A percentile compares a stretch with the other conserved stretches of the same genome.
These are phyloP conservation scores for Aspergillus ruber DNA, from an alignment of 2,329 filamentous ascomycete genomes.

Conservation along the genomic window DNA sequence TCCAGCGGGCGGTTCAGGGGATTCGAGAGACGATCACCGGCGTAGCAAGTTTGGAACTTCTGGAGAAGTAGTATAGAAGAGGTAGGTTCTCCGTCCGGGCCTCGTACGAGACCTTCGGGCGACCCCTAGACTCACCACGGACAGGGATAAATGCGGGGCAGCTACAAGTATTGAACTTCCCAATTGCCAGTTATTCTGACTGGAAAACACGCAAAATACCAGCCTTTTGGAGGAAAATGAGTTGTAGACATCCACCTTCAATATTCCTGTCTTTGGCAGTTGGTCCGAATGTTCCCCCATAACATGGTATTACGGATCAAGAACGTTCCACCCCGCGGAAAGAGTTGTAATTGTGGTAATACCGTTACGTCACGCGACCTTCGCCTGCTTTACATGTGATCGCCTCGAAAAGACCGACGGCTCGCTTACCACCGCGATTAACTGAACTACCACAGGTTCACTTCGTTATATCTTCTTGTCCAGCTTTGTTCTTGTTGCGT, in stretches of 20 bases:
- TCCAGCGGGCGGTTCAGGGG: background rate
- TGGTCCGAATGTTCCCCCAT: conserved; percentile 12
- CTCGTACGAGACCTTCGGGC: background rate
- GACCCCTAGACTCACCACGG: background rate
- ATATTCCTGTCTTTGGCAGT: conserved; percentile 8
- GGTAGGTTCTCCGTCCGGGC: background rate
- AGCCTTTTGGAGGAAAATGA: background rate
- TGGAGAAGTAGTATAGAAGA: background rate
- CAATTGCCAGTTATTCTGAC: background rate
- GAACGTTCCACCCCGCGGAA: conserved; percentile 3
- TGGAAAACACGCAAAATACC: background rate
- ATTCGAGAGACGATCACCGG: background rate
- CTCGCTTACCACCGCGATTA: background rate
- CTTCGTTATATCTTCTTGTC: background rate
- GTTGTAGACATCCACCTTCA: background rate
- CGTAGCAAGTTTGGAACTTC: background rate
- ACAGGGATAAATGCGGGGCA: background rate
- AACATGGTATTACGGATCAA: conserved; percentile 4
- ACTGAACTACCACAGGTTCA: background rate
- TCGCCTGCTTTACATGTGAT: conserved; percentile 32
- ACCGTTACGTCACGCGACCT: conserved; percentile 30
- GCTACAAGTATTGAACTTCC: background rate
- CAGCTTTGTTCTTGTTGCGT: background rate
- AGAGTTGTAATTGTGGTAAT: conserved; percentile 20
- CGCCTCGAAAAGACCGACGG: conserved; percentile 17